These are phyloP conservation scores for Curvularia lunata DNA, from an alignment of 2,329 filamentous ascomycete species.

Conservation along the genomic window DNA sequence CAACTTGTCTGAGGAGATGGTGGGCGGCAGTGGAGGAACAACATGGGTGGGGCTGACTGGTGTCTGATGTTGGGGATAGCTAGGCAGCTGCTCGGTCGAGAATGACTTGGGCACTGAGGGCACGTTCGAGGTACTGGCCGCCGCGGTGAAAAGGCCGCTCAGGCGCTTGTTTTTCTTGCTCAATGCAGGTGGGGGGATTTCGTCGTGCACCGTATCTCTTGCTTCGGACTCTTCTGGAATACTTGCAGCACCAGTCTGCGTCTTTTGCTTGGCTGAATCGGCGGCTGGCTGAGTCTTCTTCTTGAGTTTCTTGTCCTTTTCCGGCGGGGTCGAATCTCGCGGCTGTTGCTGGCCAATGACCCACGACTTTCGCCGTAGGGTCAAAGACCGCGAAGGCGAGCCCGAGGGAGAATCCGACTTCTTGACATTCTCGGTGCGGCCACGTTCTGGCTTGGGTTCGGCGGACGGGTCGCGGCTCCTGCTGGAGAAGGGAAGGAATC, in stretches of 20 bases:
- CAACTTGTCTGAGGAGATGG: constrained; percentile 51
- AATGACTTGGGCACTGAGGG: constrained; percentile 57
- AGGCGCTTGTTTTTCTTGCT: constrained; percentile 47
- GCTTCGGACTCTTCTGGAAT: constrained; percentile 41
- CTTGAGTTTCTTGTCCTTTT: constrained; percentile 22
- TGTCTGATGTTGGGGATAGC: constrained; percentile 43
- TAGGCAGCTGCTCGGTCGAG: constrained; percentile 55
- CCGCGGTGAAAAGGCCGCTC: constrained; percentile 41
- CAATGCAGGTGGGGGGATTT: constrained; percentile 33
- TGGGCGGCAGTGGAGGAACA: constrained; percentile 53
- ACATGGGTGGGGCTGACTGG: constrained; percentile 41
- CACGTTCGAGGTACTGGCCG: constrained; percentile 42
- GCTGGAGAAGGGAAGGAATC: constrained; percentile 45
- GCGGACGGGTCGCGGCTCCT: constrained; percentile 43
- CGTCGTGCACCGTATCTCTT: constrained; percentile 31
- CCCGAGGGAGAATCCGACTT: constrained; percentile 30
- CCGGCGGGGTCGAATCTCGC: constrained; percentile 24
- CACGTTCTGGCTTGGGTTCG: constrained; percentile 39
- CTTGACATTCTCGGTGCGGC: constrained; percentile 35
- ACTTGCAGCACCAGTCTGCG: constrained; percentile 30
- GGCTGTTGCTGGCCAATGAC: constrained; percentile 27
- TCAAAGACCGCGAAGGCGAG: constrained; percentile 43
- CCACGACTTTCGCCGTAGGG: constrained; percentile 48
- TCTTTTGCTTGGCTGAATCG: constrained; percentile 38
- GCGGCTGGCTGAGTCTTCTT: constrained; percentile 26